Base-by-base conservation (phyloP, 148 eudicot genomes). In the Rhododendron henanense region DNA sequence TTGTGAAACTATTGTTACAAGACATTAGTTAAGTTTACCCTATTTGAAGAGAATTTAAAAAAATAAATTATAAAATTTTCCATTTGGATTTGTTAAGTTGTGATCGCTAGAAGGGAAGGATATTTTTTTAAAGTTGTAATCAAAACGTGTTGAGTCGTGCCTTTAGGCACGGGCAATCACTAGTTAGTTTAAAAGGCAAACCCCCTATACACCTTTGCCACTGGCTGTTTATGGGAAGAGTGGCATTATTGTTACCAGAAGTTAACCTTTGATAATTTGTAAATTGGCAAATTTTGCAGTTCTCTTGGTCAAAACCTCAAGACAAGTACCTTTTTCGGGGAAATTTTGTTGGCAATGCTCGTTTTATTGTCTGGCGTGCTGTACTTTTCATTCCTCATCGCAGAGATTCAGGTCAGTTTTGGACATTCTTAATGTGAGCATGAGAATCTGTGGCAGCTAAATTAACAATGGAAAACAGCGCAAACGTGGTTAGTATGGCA, bases 231-330 rank as follows among this genome's bases (percentile, higher is more conserved):
- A 59, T 28, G 47, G 25, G 44, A 2, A 39, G 21, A 28, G 33
- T 44, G 69, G 39, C 48, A 67, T 69, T 63, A 18, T 25, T 25
- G 14, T 65, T 47, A n/a, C 37, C 39, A 47, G 37, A 76, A 83
- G 55, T 15, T 83, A 77, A 28, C 33, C 1, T 84, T 14, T 74
- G 69, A 74, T 69, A 19, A 63, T 57, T 41, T 74, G 21, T 84
- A 1, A 28, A 47, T 59, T 65, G 55, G 81, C 67, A 23, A 47
- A 41, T 78, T 87, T 81, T 89, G 87, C 95, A 96, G 98, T 88
- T 94, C 98, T 41, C 93, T 95, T 79, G 99, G 98, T 90, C 99
- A 96, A 87, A 91, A 92, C 86, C 97, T 96, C 14, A 69, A 90
- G 88, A 95, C 99, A 85, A 96, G 98, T 86, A 93, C 95, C 31